These are phyloP conservation scores for Mitragyna speciosa DNA, from an alignment of 257 asterid species.

Conservation along the genomic window DNA sequence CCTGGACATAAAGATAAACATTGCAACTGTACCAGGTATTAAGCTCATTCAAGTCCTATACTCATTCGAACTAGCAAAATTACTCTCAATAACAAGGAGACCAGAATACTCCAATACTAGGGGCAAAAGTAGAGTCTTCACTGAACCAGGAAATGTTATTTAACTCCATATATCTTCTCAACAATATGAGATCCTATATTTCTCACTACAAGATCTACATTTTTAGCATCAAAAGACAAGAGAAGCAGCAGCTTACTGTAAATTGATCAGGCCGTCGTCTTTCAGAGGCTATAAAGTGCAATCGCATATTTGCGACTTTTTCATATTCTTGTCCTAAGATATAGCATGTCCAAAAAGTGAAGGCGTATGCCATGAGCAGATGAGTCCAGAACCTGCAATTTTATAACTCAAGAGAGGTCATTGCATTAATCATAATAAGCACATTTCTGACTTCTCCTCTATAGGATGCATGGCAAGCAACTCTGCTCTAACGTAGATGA, in stretches of 20 bases:
- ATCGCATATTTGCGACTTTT: conserved; percentile 64
- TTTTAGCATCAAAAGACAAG: not conserved
- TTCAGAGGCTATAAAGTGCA: conserved; percentile 88
- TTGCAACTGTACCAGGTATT: not conserved
- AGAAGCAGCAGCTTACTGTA: conserved; percentile 52
- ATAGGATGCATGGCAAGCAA: not conserved
- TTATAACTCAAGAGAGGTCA: conserved; percentile 2
- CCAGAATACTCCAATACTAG: not conserved
- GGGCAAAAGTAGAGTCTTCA: not conserved
- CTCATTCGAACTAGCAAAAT: not conserved
- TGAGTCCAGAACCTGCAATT: conserved; percentile 91
- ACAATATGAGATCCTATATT: not conserved
- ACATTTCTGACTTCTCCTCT: not conserved
- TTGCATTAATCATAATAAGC: not conserved
- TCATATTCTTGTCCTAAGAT: conserved; percentile 64
- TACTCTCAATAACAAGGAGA: not conserved
- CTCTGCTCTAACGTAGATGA: not conserved
- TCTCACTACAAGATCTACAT: not conserved
- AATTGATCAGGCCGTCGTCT: conserved; percentile 93
- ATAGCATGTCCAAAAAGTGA: conserved; percentile 93
- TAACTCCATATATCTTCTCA: not conserved
- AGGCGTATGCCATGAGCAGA: conserved; percentile 81
- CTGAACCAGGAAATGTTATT: not conserved
- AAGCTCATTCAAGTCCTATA: not conserved
- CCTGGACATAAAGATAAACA: not conserved